Percentiles rank a stretch among this genome's conserved stretches.
These are phyloP conservation scores for Aspergillus fructus DNA, from an alignment of 2,329 filamentous ascomycete species.

Conservation along the genomic window DNA sequence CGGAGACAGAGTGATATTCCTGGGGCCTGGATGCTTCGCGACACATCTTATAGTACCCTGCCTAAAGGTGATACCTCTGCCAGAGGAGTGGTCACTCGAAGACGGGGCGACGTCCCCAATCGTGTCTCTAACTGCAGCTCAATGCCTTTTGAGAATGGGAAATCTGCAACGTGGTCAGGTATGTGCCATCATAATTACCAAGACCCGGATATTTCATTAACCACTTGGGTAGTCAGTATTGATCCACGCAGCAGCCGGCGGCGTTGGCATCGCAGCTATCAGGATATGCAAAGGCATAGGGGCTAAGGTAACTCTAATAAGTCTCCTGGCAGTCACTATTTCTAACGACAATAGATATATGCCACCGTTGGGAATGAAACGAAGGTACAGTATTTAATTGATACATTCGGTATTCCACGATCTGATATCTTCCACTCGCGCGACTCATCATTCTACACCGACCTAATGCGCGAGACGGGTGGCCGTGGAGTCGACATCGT, in stretches of 20 bases:
- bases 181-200: too few relatives aligned
- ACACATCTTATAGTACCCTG: slow-evolving; percentile 4
- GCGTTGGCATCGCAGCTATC: slow-evolving; percentile 25
- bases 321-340: background rate
- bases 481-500: slow-evolving; percentile 27
- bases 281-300: slow-evolving; percentile 9
- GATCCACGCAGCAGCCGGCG: slow-evolving; percentile 23
- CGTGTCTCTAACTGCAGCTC: slow-evolving; percentile 10
- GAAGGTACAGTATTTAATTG: slow-evolving; percentile 21
- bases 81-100: slow-evolving; percentile 10
- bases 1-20: slow-evolving; percentile 12
- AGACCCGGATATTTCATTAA: too few relatives aligned
- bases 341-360: slow-evolving; percentile 1
- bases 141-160: slow-evolving; percentile 9
- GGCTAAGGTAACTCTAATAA: background rate
- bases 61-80: background rate
- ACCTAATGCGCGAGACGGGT: slow-evolving; percentile 20
- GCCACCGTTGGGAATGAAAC: slow-evolving; percentile 25
- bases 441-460: slow-evolving; percentile 16
- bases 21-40: slow-evolving; percentile 22
- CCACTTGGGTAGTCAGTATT: slow-evolving; percentile 11
- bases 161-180: background rate
- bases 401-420: slow-evolving; percentile 16
- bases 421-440: slow-evolving; percentile 27
- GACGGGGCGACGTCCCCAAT: slow-evolving; percentile 20